Percentiles rank a stretch among this genome's conserved stretches.
These are phyloP conservation scores for Schoenoplectus tabernaemontani DNA, from an alignment of 202 grass and related monocot genomes.

Conservation along the genomic window DNA sequence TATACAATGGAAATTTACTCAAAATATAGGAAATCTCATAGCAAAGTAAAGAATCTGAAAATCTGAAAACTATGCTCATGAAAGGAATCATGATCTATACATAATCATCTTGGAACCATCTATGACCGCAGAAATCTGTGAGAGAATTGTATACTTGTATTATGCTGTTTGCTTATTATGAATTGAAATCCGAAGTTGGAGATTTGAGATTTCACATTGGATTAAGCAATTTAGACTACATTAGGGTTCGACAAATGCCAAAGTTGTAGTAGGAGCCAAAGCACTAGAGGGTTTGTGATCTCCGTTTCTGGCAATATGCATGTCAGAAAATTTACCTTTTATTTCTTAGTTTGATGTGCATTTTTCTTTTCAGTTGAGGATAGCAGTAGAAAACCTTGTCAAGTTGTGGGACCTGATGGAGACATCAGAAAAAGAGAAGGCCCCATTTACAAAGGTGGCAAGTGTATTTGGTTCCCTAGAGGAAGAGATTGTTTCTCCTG, in stretches of 20 bases:
- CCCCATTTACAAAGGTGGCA: constrained; percentile 40
- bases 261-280: too few relatives aligned
- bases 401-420: constrained; percentile 92
- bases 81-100: not conserved
- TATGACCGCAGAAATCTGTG: not conserved
- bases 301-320: too few relatives aligned
- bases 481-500: constrained; percentile 55
- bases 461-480: constrained; percentile 46
- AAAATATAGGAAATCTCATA: not conserved
- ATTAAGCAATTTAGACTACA: too few relatives aligned
- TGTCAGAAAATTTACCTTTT: not conserved
- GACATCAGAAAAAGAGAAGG: constrained; percentile 66
- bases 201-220: too few relatives aligned
- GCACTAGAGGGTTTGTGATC: too few relatives aligned
- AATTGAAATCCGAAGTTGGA: too few relatives aligned
- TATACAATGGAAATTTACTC: not conserved
- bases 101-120: not conserved
- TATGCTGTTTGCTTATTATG: too few relatives aligned
- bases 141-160: not conserved
- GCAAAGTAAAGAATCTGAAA: not conserved
- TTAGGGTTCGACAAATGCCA: too few relatives aligned
- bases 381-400: constrained; percentile 47
- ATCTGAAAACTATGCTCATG: not conserved
- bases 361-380: constrained; percentile 44
- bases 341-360: not conserved